Evolutionary conservation across 2,329 filamentous ascomycete species (phyloP).

Genomic region (Beauveria rudraprayagi): DNA sequence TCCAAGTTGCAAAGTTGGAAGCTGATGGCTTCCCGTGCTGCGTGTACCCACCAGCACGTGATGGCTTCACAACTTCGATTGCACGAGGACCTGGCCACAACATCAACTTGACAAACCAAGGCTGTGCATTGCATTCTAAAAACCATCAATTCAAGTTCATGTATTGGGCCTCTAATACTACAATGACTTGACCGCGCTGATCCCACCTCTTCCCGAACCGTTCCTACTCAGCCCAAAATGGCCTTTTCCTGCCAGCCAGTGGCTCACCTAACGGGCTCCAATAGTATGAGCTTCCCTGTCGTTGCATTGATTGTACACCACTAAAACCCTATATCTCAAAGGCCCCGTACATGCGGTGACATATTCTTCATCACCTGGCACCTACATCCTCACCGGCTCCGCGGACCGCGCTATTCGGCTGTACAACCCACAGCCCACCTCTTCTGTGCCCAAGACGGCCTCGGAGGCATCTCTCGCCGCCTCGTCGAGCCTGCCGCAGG

Average conservation of each 20-base stretch:
- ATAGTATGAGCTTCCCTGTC: conserved; percentile 33
- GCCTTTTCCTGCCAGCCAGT: conserved; percentile 40
- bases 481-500: conserved; percentile 31
- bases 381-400: conserved; percentile 77
- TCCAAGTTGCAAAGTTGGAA: not conserved
- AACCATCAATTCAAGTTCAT: not conserved
- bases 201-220: not conserved
- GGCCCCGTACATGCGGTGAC: conserved; percentile 64
- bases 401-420: conserved; percentile 79
- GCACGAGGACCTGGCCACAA: not conserved
- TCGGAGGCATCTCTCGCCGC: conserved; percentile 17
- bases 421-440: conserved; percentile 63
- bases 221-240: conserved; percentile 23
- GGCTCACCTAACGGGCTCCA: conserved; percentile 50
- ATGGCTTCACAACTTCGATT: not conserved
- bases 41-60: conserved; percentile 9
- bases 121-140: not conserved
- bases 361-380: conserved; percentile 65
- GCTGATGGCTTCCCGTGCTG: not conserved
- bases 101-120: not conserved
- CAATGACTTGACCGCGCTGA: not conserved
- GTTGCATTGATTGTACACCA: not conserved
- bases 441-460: conserved; percentile 24
- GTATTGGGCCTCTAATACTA: not conserved
- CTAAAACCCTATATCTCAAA: conserved; percentile 23